Percentiles rank a stretch among this genome's conserved stretches.
phyloP scores from a whole-genome alignment of 441 rosid genomes.

The Croton setiger region DNA sequence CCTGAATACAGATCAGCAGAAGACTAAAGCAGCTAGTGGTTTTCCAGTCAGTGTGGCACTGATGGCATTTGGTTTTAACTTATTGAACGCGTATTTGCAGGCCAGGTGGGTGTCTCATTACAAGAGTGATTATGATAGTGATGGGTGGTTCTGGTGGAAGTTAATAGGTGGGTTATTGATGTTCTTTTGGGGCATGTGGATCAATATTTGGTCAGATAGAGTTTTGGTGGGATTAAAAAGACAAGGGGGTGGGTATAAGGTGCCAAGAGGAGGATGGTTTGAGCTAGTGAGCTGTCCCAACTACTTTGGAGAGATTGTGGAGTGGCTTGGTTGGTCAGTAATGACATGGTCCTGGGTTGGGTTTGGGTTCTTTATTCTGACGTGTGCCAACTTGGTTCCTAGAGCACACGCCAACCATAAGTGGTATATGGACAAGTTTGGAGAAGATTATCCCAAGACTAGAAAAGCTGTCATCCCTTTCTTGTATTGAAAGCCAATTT shows the following conservation, averaged over 20 bases:
- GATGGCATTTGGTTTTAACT: slow-evolving; percentile 63
- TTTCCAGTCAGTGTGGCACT: slow-evolving; percentile 58
- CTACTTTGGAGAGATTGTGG: slow-evolving; percentile 76
- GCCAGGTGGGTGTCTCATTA: slow-evolving; percentile 80
- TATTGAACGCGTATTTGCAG: slow-evolving; percentile 71
- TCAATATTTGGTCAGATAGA: slow-evolving; percentile 55
- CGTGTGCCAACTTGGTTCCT: slow-evolving; percentile 72
- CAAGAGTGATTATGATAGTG: slow-evolving; percentile 45
- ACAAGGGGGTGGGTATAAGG: slow-evolving; percentile 56
- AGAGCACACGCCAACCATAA: slow-evolving; percentile 60
- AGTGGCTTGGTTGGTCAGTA: slow-evolving; percentile 85
- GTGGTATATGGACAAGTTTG: slow-evolving; percentile 75
- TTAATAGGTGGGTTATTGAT: slow-evolving; percentile 45
- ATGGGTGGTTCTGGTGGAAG: slow-evolving; percentile 52
- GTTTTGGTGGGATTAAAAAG: slow-evolving; percentile 55
- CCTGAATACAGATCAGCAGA: slow-evolving; percentile 18
- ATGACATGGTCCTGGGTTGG: slow-evolving; percentile 92
- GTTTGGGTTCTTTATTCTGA: slow-evolving; percentile 60
- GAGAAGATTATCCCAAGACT: slow-evolving; percentile 59
- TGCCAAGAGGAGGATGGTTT: slow-evolving; percentile 49
- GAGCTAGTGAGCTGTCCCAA: slow-evolving; percentile 79
- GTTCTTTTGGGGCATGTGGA: slow-evolving; percentile 55
- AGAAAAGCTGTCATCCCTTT: slow-evolving; percentile 80
- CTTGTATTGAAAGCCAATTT: slow-evolving; percentile 38
- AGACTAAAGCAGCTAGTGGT: background rate